Conservation (phyloP, 2,329 filamentous ascomycete species). For the Aureobasidium sp. region DNA sequence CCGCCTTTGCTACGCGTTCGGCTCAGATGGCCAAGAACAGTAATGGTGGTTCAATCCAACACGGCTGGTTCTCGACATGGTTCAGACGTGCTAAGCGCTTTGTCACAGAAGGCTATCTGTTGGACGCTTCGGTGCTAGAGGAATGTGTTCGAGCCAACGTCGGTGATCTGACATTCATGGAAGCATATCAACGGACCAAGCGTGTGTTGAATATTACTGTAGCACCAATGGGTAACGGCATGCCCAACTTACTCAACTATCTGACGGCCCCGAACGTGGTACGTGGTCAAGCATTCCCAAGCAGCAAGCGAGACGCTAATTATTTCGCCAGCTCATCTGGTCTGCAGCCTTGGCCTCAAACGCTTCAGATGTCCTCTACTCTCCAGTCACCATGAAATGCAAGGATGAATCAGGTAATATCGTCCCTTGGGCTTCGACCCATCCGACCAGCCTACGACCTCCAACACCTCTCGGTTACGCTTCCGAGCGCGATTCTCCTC, state of each 20-base stretch:
- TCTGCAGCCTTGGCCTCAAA: slow-evolving; percentile 72
- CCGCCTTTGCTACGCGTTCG: slow-evolving; percentile 55
- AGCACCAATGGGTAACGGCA: slow-evolving; percentile 62
- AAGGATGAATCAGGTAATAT: slow-evolving; percentile 68
- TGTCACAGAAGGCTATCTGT: slow-evolving; percentile 67
- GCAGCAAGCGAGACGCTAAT: background rate
- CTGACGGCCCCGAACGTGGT: slow-evolving; percentile 88
- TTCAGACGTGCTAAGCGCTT: slow-evolving; percentile 61
- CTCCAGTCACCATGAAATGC: slow-evolving; percentile 61
- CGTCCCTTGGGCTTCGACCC: slow-evolving; percentile 59
- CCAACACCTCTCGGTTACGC: slow-evolving; percentile 56
- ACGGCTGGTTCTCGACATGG: slow-evolving; percentile 47
- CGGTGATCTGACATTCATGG: slow-evolving; percentile 85
- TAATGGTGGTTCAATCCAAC: slow-evolving; percentile 18
- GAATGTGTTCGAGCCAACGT: slow-evolving; percentile 78
- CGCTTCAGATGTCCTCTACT: slow-evolving; percentile 56
- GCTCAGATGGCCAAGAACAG: slow-evolving; percentile 18
- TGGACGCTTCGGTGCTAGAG: slow-evolving; percentile 74
- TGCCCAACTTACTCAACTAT: slow-evolving; percentile 83
- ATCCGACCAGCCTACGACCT: slow-evolving; percentile 56
- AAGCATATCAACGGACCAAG: slow-evolving; percentile 80
- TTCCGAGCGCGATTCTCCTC: slow-evolving; percentile 56
- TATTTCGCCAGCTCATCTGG: slow-evolving; percentile 58
- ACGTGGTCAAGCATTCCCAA: slow-evolving; percentile 32
- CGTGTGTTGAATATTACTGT: slow-evolving; percentile 88